Evolutionary conservation across 257 asterid species (phyloP).

Genomic region (Cynanchum wilfordii): DNA sequence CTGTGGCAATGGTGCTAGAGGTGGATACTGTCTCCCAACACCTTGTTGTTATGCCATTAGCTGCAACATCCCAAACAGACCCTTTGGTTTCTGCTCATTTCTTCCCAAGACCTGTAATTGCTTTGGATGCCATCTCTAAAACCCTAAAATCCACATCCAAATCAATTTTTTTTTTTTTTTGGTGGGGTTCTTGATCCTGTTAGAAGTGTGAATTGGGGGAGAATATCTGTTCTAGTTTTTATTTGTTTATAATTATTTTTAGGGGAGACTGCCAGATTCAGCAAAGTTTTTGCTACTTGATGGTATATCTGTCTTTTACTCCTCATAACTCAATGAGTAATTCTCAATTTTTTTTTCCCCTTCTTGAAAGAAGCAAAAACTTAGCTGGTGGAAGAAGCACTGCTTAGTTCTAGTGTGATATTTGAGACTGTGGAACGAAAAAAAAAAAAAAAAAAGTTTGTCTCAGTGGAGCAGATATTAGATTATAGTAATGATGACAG

Average conservation of each 20-base stretch:
- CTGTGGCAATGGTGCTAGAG: constrained; percentile 50
- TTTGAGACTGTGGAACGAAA: constrained; percentile 17
- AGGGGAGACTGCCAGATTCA: constrained; percentile 42
- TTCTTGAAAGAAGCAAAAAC: constrained; percentile 19
- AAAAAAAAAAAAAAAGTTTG: constrained; percentile 2
- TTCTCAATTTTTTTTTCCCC: background rate
- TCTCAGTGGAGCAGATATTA: constrained; percentile 19
- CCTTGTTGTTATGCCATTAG: constrained; percentile 88
- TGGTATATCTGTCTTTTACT: constrained; percentile 16
- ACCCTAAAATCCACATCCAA: background rate
- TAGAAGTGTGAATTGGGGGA: constrained; percentile 32
- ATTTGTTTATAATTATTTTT: constrained; percentile 31
- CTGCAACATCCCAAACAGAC: constrained; percentile 89
- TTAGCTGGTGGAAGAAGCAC: constrained; percentile 24
- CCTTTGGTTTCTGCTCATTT: constrained; percentile 84
- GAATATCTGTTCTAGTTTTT: constrained; percentile 33
- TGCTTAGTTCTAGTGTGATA: constrained; percentile 8
- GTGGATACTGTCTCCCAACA: constrained; percentile 53
- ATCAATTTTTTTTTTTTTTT: constrained; percentile 6
- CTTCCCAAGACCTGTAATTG: constrained; percentile 82
- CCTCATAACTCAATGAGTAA: constrained; percentile 15
- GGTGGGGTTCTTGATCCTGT: constrained; percentile 14
- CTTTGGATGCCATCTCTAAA: constrained; percentile 61
- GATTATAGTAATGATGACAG: constrained; percentile 13
- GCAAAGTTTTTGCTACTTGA: constrained; percentile 34